A percentile compares a stretch with the other conserved stretches of the same genome.
phyloP scores from a whole-genome alignment of 2,329 filamentous ascomycete species.

The Verticillium longisporum region DNA sequence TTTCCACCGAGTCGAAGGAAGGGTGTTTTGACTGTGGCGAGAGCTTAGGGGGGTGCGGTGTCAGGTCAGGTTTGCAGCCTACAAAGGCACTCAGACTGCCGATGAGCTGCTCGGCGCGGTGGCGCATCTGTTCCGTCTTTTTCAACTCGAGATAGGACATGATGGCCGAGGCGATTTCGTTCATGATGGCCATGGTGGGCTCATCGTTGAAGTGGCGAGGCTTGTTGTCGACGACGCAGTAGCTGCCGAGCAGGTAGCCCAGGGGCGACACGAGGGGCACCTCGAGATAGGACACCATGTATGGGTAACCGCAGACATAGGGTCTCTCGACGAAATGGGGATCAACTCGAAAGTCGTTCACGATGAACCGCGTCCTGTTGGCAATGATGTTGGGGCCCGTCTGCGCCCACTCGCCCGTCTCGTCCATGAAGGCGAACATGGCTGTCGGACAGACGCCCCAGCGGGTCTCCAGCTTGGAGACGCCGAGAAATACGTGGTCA shows the following conservation, averaged over 20 bases:
- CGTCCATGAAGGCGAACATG: slow-evolving; percentile 20
- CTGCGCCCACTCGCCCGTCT: slow-evolving; percentile 14
- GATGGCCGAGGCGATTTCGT: not conserved
- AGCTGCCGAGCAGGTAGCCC: slow-evolving; percentile 22
- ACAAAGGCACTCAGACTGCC: not conserved
- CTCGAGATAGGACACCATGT: slow-evolving; percentile 22
- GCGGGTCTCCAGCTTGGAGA: slow-evolving; percentile 16
- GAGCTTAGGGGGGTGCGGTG: not conserved
- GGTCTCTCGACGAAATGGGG: slow-evolving; percentile 17
- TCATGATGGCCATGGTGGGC: not conserved
- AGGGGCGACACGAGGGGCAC: slow-evolving; percentile 22
- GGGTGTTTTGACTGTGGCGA: no score
- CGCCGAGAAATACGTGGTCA: slow-evolving; percentile 15
- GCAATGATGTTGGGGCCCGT: slow-evolving; percentile 17
- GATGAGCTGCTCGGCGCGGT: slow-evolving; percentile 1
- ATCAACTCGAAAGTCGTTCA: slow-evolving; percentile 20
- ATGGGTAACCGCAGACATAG: slow-evolving; percentile 21
- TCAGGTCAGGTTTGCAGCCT: not conserved
- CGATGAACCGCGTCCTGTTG: slow-evolving; percentile 22
- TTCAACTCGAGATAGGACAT: not conserved
- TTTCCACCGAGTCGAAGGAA: no score
- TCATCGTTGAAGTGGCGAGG: slow-evolving; percentile 7
- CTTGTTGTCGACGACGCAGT: slow-evolving; percentile 23
- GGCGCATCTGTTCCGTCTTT: slow-evolving; percentile 1
- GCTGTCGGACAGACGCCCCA: slow-evolving; percentile 23